Evolutionary conservation across 208 protist species (phyloP).

Genomic region (Crithidia bombi): DNA sequence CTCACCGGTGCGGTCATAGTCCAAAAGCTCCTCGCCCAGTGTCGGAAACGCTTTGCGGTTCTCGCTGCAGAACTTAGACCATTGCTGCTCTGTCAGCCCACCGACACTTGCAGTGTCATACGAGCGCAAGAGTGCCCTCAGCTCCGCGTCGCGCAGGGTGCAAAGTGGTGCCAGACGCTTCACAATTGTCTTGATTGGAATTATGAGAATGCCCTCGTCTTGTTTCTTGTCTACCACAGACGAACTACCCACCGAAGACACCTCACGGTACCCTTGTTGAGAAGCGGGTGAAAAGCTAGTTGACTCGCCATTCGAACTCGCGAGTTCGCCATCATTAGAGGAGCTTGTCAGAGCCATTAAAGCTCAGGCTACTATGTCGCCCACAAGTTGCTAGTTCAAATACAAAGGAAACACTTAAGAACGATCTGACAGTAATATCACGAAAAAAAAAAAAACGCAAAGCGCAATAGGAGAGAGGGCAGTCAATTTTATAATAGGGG

Average conservation of each 20-base stretch:
- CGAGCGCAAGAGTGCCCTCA: conserved; percentile 49
- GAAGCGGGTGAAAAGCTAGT: not conserved
- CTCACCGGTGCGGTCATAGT: conserved; percentile 75
- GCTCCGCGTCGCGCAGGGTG: conserved; percentile 37
- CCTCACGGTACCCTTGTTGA: not conserved
- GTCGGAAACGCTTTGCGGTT: conserved; percentile 63
- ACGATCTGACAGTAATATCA: not conserved
- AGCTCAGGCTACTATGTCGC: not conserved
- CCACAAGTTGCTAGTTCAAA: not conserved
- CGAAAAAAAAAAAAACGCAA: not conserved
- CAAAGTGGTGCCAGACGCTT: conserved; percentile 54
- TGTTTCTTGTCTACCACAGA: not conserved
- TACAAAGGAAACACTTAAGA: not conserved
- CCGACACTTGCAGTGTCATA: conserved; percentile 69
- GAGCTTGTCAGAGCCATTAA: conserved; percentile 27
- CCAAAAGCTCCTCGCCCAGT: conserved; percentile 52
- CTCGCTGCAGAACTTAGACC: conserved; percentile 73
- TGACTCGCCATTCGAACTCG: not conserved
- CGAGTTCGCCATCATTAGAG: not conserved
- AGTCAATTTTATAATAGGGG: not conserved
- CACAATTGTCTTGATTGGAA: conserved; percentile 71
- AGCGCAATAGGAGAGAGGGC: not conserved
- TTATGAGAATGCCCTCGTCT: conserved; percentile 29
- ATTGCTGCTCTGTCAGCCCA: conserved; percentile 70
- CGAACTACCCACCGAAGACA: not conserved